Base-by-base conservation (phyloP, 2,329 filamentous ascomycete species). In the Neonectria ditissima region DNA sequence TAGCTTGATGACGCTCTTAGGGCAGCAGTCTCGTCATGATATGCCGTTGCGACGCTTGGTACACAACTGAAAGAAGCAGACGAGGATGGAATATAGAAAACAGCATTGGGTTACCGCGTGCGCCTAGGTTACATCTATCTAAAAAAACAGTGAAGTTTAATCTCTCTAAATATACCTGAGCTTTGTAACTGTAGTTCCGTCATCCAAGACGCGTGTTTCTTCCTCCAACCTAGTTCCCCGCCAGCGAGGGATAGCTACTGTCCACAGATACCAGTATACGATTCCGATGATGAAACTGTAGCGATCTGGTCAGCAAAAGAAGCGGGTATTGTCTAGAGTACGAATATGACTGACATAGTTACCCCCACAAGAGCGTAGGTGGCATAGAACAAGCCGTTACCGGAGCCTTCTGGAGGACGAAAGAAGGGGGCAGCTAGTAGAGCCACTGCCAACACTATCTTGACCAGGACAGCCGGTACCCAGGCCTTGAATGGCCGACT, bases 181-280 rank as follows among this genome's bases (percentile, higher is more conserved):
- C 64, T 83, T 87, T 0, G 87, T 92, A 55, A 93, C 84, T 1
- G 82, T 84, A 1, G 89, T 93, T 0, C 91, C 91, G 75, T 93
- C 91, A 22, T 82, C 81, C 20, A 93, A 76, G 0, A 88, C 79
- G 39, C 86, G 85, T 3, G 80, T 80, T 59, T 86, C 82, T 68
- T 92, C 90, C 69, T 91, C 88, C 2, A 93, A 76, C 14, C 74
- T 83, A 72, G 91, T 92, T 0, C 84, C 83, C 54, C 85, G 81
- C 77, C 84, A 84, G 44, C 77, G 79, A 1, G 91, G 91, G 24
- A 92, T 73, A 1, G 87, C 66, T 3, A 87, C 80, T 1, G 89
- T 89, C 86, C 88, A 91, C 1, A 91, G 65, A 66, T 87, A 89
- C 91, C 91, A 93, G 73, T 93, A 93, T 0, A 87, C 1, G 1